Evolutionary conservation across 2,329 filamentous ascomycete genomes (phyloP).

Genomic region (Pestalotiopsis sp.): DNA sequence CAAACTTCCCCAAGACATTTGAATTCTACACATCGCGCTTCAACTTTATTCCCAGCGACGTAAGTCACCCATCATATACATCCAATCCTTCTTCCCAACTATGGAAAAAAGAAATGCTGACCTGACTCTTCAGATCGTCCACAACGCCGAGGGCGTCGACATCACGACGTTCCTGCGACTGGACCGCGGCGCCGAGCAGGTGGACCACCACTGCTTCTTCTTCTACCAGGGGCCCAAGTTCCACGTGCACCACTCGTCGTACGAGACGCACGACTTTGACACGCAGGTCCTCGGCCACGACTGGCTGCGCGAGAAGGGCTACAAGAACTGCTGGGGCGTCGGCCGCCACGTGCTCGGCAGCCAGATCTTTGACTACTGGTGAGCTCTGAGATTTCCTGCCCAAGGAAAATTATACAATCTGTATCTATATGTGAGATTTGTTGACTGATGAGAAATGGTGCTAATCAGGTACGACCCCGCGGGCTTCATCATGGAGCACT

Average conservation of each 20-base stretch:
- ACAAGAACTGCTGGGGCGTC: slow-evolving; percentile 71
- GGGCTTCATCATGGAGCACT: slow-evolving; percentile 69
- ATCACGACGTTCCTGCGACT: slow-evolving; percentile 50
- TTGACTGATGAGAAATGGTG: background rate
- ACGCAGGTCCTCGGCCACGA: slow-evolving; percentile 71
- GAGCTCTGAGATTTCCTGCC: too few species aligned
- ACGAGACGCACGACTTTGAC: slow-evolving; percentile 74
- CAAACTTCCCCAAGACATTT: slow-evolving; percentile 49
- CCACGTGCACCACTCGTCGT: slow-evolving; percentile 70
- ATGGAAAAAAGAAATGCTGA: background rate
- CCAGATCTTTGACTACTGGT: slow-evolving; percentile 77
- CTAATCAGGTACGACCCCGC: slow-evolving; percentile 59
- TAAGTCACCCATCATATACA: slow-evolving; percentile 23
- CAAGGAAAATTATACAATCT: too few species aligned
- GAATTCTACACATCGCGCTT: slow-evolving; percentile 55
- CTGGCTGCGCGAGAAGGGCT: slow-evolving; percentile 66
- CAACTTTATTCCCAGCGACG: slow-evolving; percentile 55
- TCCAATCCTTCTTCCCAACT: background rate
- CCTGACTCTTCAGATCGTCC: slow-evolving; percentile 34
- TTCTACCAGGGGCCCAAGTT: slow-evolving; percentile 46
- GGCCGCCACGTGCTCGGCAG: slow-evolving; percentile 71
- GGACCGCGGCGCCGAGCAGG: slow-evolving; percentile 44
- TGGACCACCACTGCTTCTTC: slow-evolving; percentile 57
- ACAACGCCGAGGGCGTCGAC: slow-evolving; percentile 39
- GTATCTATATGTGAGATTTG: too few species aligned